Base-by-base conservation (phyloP, 2,329 filamentous ascomycete genomes). In the Trichoderma semiorbis region DNA sequence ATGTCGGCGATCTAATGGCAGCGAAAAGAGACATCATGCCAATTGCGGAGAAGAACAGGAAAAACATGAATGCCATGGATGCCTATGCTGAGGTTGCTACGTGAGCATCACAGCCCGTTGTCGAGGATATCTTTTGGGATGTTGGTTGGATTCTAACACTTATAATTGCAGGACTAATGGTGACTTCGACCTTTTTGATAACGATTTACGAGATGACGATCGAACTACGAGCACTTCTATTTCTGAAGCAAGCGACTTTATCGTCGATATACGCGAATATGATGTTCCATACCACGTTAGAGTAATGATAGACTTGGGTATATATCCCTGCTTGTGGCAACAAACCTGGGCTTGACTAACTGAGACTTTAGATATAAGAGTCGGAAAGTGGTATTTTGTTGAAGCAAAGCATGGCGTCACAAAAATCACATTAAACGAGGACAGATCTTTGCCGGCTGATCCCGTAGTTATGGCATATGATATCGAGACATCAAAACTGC, bases 381-480 rank as follows among this genome's bases (percentile, higher is more conserved):
- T 97, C 75, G 96, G 94, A 82, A 97, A 93, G 82, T 99, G 96
- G 96, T 99, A 99, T 81, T 93, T 90, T 71, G 93, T 99, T 64
- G 94, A 98, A 78, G 93, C 93, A 62, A 98, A 97, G 79, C 95
- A 98, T 78, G 96, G 97, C 71, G 85, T 92, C 71, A 92, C 95
- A 70, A 92, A 90, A n/a, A 85, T 99, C 74, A 91, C 87, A 60
- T 94, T 93, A 79, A 91, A 98, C 79, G 93, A 95, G 80, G 94
- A 97, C 73, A 91, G 94, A 76, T 86, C 98, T 62, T 91, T 93
- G 73, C 93, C 94, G 82, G 95, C 97, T 26, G 96, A 99, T 78
- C 96, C 96, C 1, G 93, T 98, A n/a, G 93, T 99, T 24, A 92
- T 99, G 88, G 96, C 96, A n/a, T 99, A 91, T 83, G 96, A 99